A percentile compares a stretch with the other conserved stretches of the same genome.
These are phyloP conservation scores for Candida mesenterica DNA, from an alignment of 1,139 yeast species.

Conservation along the genomic window DNA sequence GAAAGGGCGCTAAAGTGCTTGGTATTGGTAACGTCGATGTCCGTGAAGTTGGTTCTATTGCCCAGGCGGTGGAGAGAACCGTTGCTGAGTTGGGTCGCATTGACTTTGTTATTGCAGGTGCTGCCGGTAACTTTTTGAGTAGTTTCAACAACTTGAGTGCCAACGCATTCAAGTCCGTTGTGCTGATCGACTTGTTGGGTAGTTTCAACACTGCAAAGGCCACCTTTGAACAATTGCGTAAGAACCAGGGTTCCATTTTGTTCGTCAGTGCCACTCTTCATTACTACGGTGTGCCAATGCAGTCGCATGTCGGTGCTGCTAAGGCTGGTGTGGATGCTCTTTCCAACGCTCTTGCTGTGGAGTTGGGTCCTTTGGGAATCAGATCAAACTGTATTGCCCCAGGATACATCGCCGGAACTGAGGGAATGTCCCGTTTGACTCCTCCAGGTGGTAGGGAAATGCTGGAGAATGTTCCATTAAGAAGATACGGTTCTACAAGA, in stretches of 20 bases:
- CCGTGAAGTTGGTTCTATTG: conserved; percentile 58
- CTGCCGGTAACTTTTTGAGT: conserved; percentile 88
- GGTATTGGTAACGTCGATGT: conserved; percentile 77
- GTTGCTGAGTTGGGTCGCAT: conserved; percentile 66
- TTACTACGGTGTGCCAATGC: conserved; percentile 83
- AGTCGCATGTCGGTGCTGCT: conserved; percentile 86
- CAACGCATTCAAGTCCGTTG: conserved; percentile 84
- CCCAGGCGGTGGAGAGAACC: conserved; percentile 61
- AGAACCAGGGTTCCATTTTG: conserved; percentile 67
- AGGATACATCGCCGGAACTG: conserved; percentile 79
- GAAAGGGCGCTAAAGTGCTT: conserved; percentile 62
- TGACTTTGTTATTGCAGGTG: conserved; percentile 89
- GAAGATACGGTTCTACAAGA: conserved; percentile 66
- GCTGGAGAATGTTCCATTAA: conserved; percentile 61
- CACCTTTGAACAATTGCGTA: conserved; percentile 58
- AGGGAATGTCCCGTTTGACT: conserved; percentile 64
- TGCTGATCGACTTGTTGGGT: conserved; percentile 81
- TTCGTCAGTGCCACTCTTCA: conserved; percentile 87
- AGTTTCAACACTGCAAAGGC: conserved; percentile 88
- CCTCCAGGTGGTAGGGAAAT: conserved; percentile 39
- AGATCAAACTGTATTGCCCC: conserved; percentile 84
- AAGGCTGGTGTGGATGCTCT: conserved; percentile 92
- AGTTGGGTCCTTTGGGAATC: conserved; percentile 84
- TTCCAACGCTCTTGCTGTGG: conserved; percentile 79
- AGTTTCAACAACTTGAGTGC: conserved; percentile 76